Percentiles rank a stretch among this genome's conserved stretches.
Evolutionary conservation across 495 filamentous ascomycete genomes (phyloP).

Genomic region (Geoglossum glabrum): DNA sequence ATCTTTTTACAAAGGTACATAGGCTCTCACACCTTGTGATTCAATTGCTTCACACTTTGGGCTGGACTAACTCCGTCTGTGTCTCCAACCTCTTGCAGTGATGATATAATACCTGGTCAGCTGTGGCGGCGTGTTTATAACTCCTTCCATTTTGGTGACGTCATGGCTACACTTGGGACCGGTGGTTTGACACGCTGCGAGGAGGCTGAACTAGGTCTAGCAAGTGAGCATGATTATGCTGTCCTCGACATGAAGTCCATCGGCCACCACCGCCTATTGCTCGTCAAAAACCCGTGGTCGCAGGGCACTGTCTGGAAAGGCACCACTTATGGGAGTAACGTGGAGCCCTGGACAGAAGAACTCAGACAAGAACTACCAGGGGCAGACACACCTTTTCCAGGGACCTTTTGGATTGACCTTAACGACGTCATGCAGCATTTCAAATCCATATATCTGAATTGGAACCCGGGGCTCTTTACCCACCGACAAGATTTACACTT

Average conservation of each 20-base stretch:
- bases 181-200: conserved; percentile 53
- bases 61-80: conserved; percentile 6
- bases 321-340: conserved; percentile 9
- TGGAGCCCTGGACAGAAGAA: conserved; percentile 6
- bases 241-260: conserved; percentile 59
- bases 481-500: conserved; percentile 79
- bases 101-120: conserved; percentile 51
- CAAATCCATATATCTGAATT: conserved; percentile 89
- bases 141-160: conserved; percentile 58
- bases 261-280: conserved; percentile 39
- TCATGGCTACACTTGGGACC: conserved; percentile 77
- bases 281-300: conserved; percentile 94
- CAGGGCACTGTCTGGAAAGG: conserved; percentile 53
- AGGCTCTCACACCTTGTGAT: not conserved
- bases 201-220: conserved; percentile 61
- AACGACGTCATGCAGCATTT: conserved; percentile 76
- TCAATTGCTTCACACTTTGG: not conserved
- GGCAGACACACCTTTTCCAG: conserved; percentile 26
- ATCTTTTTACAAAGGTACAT: conserved; percentile 57
- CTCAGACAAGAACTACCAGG: conserved; percentile 9
- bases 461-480: conserved; percentile 75
- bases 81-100: conserved; percentile 15
- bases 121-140: conserved; percentile 63
- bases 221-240: conserved; percentile 84
- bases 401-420: conserved; percentile 81